phyloP scores from a whole-genome alignment of 2,329 filamentous ascomycete genomes.

The Septoria petroselini region DNA sequence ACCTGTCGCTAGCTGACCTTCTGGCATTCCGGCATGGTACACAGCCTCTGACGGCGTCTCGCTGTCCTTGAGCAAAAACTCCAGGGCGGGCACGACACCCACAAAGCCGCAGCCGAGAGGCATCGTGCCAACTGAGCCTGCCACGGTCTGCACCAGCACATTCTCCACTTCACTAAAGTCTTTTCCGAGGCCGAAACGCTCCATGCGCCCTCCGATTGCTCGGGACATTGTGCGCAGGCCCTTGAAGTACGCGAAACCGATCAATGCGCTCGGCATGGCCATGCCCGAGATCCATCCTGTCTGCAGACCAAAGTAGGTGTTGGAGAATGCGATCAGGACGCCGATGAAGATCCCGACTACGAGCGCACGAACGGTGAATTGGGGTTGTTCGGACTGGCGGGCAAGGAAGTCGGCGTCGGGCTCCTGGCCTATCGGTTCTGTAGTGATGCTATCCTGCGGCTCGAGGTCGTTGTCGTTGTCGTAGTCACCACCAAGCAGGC shows the following conservation, averaged over 20 bases:
- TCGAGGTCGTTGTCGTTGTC: constrained; percentile 22
- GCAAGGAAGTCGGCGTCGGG: constrained; percentile 31
- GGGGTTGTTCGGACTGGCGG: constrained; percentile 41
- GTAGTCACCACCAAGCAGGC: constrained; percentile 17
- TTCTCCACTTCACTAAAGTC: constrained; percentile 96
- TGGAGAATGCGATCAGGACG: constrained; percentile 88
- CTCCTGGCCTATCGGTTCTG: constrained; percentile 33
- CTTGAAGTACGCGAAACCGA: constrained; percentile 93
- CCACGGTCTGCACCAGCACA: constrained; percentile 92
- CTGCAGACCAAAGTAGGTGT: constrained; percentile 98
- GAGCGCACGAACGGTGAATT: constrained; percentile 80
- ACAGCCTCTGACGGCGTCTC: constrained; percentile 51
- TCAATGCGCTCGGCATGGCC: constrained; percentile 92
- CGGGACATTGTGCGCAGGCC: constrained; percentile 67
- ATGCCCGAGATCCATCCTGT: constrained; percentile 82
- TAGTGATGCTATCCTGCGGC: constrained; percentile 24
- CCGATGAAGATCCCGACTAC: constrained; percentile 78
- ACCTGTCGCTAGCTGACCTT: constrained; percentile 8
- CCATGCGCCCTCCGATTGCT: constrained; percentile 42
- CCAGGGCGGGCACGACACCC: constrained; percentile 87
- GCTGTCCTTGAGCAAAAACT: constrained; percentile 72
- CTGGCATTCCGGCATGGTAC: constrained; percentile 2
- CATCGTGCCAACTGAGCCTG: constrained; percentile 94
- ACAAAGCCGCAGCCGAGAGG: constrained; percentile 93
- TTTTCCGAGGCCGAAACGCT: constrained; percentile 30